Evolutionary conservation across 805 yeast species (phyloP).

Genomic region (Candida gorgasii): DNA sequence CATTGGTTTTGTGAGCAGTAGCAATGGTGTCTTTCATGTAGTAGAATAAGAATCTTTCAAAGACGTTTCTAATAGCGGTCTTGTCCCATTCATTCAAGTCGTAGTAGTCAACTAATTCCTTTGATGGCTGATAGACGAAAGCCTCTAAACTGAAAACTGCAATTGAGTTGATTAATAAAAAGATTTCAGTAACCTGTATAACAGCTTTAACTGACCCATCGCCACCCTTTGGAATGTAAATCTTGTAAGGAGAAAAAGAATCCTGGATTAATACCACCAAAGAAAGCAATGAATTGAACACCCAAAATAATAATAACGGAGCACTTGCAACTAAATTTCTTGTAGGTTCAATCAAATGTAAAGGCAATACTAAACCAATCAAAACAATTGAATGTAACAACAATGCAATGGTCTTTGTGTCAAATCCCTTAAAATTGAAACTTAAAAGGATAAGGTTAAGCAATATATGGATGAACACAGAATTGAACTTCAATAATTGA

Average conservation of each 20-base stretch:
- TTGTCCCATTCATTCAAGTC: constrained; percentile 29
- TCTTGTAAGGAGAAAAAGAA: constrained; percentile 19
- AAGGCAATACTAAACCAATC: constrained; percentile 33
- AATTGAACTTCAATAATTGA: constrained; percentile 19
- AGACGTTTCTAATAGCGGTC: constrained; percentile 21
- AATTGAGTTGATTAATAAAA: constrained; percentile 18
- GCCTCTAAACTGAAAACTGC: constrained; percentile 19
- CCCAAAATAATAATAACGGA: constrained; percentile 44
- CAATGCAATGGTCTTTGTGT: constrained; percentile 10
- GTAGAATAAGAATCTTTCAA: constrained; percentile 13
- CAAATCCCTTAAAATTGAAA: constrained; percentile 10
- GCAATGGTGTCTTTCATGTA: constrained; percentile 10
- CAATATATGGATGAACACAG: constrained; percentile 19
- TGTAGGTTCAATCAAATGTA: constrained; percentile 46
- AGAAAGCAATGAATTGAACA: constrained; percentile 8
- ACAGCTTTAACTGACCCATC: constrained; percentile 6
- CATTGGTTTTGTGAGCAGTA: constrained; percentile 10
- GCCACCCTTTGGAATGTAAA: constrained; percentile 14
- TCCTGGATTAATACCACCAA: constrained; percentile 23
- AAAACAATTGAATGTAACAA: constrained; percentile 10
- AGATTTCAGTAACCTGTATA: constrained; percentile 17
- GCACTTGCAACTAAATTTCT: constrained; percentile 38
- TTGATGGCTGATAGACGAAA: constrained; percentile 20
- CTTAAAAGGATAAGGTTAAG: constrained; percentile 11
- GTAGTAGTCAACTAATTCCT: constrained; percentile 21